A percentile compares a stretch with the other conserved stretches of the same genome.
Evolutionary conservation across 495 filamentous ascomycete genomes (phyloP).

Genomic region (Trichoderma asperelloides): DNA sequence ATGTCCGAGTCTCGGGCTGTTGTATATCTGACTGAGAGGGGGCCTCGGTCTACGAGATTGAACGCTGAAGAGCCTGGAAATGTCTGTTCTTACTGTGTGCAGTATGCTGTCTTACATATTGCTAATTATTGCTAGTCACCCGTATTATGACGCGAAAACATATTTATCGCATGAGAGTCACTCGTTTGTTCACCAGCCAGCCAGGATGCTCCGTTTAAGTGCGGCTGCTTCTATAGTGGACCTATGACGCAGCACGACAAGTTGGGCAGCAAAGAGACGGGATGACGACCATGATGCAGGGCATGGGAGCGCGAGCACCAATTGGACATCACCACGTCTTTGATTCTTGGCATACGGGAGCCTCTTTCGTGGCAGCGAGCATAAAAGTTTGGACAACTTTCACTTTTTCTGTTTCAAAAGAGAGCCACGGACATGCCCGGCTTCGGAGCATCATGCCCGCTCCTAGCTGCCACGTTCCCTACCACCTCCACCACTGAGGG

Average conservation of each 20-base stretch:
- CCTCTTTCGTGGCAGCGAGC: not conserved
- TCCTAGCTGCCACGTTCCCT: not conserved
- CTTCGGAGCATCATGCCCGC: not conserved
- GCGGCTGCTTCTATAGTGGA: not conserved
- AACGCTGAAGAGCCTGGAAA: not conserved
- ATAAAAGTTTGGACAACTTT: not conserved
- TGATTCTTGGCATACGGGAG: not conserved
- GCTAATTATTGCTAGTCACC: not conserved
- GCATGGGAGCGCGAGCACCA: not conserved
- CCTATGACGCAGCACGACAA: not conserved
- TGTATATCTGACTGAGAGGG: not conserved
- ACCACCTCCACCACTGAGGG: not conserved
- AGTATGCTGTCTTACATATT: not conserved
- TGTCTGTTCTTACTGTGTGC: not conserved
- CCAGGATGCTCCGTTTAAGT: not conserved
- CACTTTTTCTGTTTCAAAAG: not conserved
- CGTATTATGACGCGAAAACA: not conserved
- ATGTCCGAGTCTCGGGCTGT: not conserved
- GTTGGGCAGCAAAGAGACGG: constrained; percentile 1
- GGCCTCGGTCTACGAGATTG: not conserved
- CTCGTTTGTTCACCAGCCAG: not conserved
- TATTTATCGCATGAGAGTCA: not conserved
- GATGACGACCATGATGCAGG: not conserved
- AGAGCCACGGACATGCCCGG: not conserved
- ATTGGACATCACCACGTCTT: constrained; percentile 5